Evolutionary conservation across 2,329 filamentous ascomycete genomes (phyloP).

Genomic region (Sporothrix luriei): DNA sequence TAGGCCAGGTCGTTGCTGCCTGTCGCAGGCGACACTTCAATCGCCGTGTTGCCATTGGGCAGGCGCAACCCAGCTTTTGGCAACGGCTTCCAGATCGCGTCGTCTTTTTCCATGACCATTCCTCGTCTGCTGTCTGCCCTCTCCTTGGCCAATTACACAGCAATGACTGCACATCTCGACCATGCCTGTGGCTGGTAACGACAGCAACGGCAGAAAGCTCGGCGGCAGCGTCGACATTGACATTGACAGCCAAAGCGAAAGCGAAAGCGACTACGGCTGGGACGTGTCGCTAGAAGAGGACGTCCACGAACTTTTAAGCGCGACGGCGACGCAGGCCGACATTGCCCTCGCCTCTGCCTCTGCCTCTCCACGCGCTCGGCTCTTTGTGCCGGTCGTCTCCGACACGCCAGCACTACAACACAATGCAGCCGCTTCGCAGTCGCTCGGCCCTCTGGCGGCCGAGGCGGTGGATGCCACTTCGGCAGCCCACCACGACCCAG

Average conservation of each 20-base stretch:
- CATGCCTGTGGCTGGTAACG: constrained; percentile 28
- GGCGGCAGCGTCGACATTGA: neutral
- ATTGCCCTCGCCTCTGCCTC: no score
- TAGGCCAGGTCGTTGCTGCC: constrained; percentile 3
- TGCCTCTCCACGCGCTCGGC: neutral
- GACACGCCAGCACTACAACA: neutral
- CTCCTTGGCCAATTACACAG: neutral
- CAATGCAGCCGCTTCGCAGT: constrained; percentile 15
- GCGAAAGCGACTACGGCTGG: constrained; percentile 51
- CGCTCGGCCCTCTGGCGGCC: constrained; percentile 26
- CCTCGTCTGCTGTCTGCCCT: no score
- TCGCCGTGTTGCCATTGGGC: constrained; percentile 16
- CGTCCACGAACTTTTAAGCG: constrained; percentile 31
- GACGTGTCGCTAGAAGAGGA: constrained; percentile 54
- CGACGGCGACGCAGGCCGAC: neutral
- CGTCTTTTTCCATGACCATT: neutral
- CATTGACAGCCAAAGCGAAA: constrained; percentile 1
- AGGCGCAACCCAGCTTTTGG: neutral
- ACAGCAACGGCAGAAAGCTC: constrained; percentile 8
- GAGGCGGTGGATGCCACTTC: neutral
- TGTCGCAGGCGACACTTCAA: constrained; percentile 16
- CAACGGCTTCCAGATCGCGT: neutral
- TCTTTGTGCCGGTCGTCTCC: neutral
- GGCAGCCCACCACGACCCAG: neutral
- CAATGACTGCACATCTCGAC: constrained; percentile 4